Conservation (phyloP, 306 rosid genomes). For the Ceratonia siliqua region DNA sequence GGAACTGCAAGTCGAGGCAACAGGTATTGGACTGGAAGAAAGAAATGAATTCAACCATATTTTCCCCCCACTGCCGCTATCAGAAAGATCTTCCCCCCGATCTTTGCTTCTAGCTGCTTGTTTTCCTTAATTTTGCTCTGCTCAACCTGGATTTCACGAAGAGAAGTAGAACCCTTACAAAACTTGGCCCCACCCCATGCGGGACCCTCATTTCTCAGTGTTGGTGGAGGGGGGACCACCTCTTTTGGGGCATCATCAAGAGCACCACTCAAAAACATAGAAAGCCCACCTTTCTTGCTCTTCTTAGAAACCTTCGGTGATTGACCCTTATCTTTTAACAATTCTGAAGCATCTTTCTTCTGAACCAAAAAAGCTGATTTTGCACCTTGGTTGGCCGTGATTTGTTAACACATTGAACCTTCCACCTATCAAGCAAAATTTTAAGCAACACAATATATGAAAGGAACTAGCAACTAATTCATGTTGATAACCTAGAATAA, state of each 20-base stretch:
- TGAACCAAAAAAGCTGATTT: constrained; percentile 23
- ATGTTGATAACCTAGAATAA: not conserved
- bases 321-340: constrained; percentile 41
- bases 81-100: constrained; percentile 55
- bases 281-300: constrained; percentile 88
- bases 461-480: constrained; percentile 27
- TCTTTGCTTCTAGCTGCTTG: constrained; percentile 39
- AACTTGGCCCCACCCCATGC: constrained; percentile 96
- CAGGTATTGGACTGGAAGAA: constrained; percentile 87
- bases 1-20: constrained; percentile 44
- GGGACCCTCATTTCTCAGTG: constrained; percentile 73
- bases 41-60: constrained; percentile 67
- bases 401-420: not conserved
- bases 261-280: constrained; percentile 97
- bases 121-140: constrained; percentile 56
- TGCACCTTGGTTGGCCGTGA: not conserved
- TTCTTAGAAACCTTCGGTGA: constrained; percentile 59
- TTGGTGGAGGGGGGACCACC: constrained; percentile 55
- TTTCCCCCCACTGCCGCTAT: constrained; percentile 55
- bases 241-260: constrained; percentile 66
- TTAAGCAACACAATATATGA: constrained; percentile 26
- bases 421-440: constrained; percentile 9
- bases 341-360: constrained; percentile 47
- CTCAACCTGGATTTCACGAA: constrained; percentile 86
- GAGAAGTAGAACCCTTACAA: constrained; percentile 63